phyloP scores from a whole-genome alignment of 164 flowering plant species.

The Cinnamomum micranthum region DNA sequence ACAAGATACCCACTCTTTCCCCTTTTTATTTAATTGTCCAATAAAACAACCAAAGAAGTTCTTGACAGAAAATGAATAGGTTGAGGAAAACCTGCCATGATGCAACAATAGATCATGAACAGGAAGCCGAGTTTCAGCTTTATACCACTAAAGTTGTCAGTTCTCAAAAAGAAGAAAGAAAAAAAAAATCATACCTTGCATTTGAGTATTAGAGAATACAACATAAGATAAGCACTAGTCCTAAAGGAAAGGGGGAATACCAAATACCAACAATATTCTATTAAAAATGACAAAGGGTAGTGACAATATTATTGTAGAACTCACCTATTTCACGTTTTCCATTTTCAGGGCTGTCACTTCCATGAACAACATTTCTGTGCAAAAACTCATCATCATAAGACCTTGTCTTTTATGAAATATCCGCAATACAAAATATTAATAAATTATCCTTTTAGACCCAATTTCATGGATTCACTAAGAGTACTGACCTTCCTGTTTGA shows the following conservation, averaged over 20 bases:
- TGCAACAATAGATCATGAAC: too few relatives aligned
- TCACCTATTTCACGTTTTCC: slow-evolving; percentile 94
- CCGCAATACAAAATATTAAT: not conserved
- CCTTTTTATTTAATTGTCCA: not conserved
- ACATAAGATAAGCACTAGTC: not conserved
- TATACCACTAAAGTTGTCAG: not conserved
- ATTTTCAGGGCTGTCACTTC: slow-evolving; percentile 97
- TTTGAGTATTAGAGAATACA: not conserved
- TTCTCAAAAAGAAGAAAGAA: too few relatives aligned
- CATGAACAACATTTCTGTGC: slow-evolving; percentile 93
- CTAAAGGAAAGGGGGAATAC: not conserved
- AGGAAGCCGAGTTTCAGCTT: not conserved
- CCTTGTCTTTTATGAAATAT: slow-evolving; percentile 1
- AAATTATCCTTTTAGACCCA: not conserved
- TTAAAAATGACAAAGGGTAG: not conserved
- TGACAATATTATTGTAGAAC: not conserved
- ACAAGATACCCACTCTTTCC: too few relatives aligned
- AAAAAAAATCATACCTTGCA: not conserved
- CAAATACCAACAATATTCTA: not conserved
- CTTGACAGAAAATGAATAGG: too few relatives aligned
- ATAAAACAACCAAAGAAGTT: not conserved
- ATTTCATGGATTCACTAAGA: not conserved
- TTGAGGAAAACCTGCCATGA: too few relatives aligned
- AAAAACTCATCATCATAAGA: slow-evolving; percentile 8
- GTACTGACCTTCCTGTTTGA: slow-evolving; percentile 84